A percentile compares a stretch with the other conserved stretches of the same genome.
These are phyloP conservation scores for Entomortierella beljakovae DNA, from an alignment of 192 early-diverging fungal species.

Conservation along the genomic window DNA sequence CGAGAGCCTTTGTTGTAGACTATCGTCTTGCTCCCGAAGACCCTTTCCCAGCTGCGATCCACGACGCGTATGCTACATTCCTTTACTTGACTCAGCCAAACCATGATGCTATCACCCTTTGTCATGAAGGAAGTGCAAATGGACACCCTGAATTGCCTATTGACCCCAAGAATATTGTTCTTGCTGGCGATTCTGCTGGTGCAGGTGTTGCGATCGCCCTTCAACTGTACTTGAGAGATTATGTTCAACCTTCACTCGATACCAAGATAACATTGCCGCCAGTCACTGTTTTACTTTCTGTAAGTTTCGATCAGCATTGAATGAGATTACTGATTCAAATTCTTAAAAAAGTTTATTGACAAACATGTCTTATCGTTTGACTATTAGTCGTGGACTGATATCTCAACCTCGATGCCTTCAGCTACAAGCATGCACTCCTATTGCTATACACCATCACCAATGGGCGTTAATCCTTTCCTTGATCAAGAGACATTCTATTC, in stretches of 20 bases:
- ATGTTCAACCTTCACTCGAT: constrained; percentile 29
- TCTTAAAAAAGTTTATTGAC: no score
- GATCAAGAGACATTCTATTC: constrained; percentile 15
- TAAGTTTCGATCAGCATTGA: constrained; percentile 2
- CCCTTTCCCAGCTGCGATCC: constrained; percentile 46
- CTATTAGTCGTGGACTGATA: constrained; percentile 48
- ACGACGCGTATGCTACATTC: constrained; percentile 45
- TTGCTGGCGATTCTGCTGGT: constrained; percentile 80
- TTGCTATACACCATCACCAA: constrained; percentile 45
- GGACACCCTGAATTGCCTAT: constrained; percentile 50
- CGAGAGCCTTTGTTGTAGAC: constrained; percentile 40
- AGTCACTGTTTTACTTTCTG: constrained; percentile 34
- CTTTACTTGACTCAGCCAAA: constrained; percentile 38
- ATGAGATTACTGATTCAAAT: no score
- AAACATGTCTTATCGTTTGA: background rate
- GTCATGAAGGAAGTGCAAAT: background rate
- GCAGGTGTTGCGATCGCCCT: constrained; percentile 47
- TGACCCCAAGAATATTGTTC: constrained; percentile 66
- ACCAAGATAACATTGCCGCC: constrained; percentile 16
- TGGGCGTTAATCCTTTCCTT: constrained; percentile 40
- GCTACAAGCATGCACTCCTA: constrained; percentile 20
- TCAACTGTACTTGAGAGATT: constrained; percentile 42
- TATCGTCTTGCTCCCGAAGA: constrained; percentile 53
- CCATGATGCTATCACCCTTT: constrained; percentile 16
- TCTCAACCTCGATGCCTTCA: constrained; percentile 43